Conservation (phyloP, 2,329 filamentous ascomycete species). For the Rhynchosporium graminicola region DNA sequence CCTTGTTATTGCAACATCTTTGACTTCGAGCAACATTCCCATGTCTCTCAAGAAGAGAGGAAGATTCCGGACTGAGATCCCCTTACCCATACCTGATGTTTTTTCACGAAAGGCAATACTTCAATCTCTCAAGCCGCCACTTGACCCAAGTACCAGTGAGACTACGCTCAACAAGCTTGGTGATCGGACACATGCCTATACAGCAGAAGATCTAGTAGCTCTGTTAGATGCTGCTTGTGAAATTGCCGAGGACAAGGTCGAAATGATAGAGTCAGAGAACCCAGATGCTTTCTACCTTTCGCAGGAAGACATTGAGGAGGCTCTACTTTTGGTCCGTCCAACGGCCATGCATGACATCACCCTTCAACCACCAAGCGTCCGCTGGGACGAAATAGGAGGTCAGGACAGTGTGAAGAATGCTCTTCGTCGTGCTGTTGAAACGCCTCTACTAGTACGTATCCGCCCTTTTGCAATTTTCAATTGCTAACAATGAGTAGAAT, state of each 20-base stretch:
- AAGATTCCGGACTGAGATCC: slow-evolving; percentile 68
- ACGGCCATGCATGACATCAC: slow-evolving; percentile 89
- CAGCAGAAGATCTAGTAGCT: slow-evolving; percentile 71
- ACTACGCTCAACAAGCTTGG: slow-evolving; percentile 61
- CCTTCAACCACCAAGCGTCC: slow-evolving; percentile 81
- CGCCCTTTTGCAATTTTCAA: background rate
- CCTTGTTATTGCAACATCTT: slow-evolving; percentile 73
- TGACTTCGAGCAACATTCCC: slow-evolving; percentile 72
- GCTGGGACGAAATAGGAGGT: slow-evolving; percentile 87
- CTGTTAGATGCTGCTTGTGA: slow-evolving; percentile 58
- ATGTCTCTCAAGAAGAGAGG: slow-evolving; percentile 63
- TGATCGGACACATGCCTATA: slow-evolving; percentile 83
- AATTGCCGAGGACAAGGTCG: slow-evolving; percentile 38
- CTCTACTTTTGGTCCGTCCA: slow-evolving; percentile 70
- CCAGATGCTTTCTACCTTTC: slow-evolving; percentile 30
- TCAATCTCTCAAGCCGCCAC: slow-evolving; percentile 48
- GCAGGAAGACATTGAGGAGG: slow-evolving; percentile 60
- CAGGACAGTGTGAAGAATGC: slow-evolving; percentile 72
- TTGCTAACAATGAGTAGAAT: slow-evolving; percentile 42
- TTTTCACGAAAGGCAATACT: slow-evolving; percentile 73
- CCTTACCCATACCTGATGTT: slow-evolving; percentile 76
- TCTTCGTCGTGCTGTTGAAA: slow-evolving; percentile 48
- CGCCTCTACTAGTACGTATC: slow-evolving; percentile 35
- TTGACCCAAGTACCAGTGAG: slow-evolving; percentile 52
- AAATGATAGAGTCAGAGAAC: background rate